Evolutionary conservation across 2,329 filamentous ascomycete genomes (phyloP).

Genomic region (Neospermospora avenae): DNA sequence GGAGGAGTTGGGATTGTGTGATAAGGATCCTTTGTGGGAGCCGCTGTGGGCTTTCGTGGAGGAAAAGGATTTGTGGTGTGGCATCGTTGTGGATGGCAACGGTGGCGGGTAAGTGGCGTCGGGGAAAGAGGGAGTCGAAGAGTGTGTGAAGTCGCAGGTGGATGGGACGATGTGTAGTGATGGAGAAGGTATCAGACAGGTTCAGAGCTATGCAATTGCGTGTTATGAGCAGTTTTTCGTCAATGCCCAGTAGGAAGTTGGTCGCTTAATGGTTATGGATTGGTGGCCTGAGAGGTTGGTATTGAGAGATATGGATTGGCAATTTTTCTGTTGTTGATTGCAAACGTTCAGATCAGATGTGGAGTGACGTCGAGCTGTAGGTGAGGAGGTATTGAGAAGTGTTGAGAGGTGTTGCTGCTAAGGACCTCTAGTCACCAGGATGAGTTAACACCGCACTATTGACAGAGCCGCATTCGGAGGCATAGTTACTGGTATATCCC

Average conservation of each 20-base stretch:
- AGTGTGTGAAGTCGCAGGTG: neutral
- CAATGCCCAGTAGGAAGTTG: neutral
- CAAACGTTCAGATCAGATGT: neutral
- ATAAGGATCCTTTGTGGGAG: slow-evolving; percentile 3
- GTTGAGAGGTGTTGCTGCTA: neutral
- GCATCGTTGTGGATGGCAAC: no score
- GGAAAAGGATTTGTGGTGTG: neutral
- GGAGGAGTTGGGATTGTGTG: neutral
- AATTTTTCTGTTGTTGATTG: no score
- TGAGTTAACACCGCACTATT: neutral
- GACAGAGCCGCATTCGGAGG: neutral
- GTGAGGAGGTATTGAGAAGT: neutral
- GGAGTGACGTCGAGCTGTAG: neutral
- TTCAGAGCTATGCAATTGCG: neutral
- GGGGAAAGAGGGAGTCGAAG: no score
- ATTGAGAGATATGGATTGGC: no score
- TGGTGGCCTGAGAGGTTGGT: no score
- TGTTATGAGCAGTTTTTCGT: neutral
- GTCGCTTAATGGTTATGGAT: neutral
- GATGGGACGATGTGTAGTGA: neutral
- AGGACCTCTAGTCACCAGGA: neutral
- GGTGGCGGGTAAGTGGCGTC: no score
- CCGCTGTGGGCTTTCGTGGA: slow-evolving; percentile 17
- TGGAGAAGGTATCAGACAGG: neutral
- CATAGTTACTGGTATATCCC: neutral